phyloP scores from a whole-genome alignment of 345 rosid species.

The Linum lewisii region DNA sequence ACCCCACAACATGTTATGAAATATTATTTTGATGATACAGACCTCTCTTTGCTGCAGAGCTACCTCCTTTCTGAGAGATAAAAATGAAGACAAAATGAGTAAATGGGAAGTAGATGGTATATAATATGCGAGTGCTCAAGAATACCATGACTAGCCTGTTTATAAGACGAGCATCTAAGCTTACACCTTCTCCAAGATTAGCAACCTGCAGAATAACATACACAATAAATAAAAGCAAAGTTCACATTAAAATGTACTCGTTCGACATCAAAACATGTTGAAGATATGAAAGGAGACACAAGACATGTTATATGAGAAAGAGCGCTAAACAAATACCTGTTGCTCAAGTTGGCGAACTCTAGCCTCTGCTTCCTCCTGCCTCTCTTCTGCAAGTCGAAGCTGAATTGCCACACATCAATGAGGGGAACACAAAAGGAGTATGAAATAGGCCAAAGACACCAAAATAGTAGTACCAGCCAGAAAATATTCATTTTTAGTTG shows the following conservation, averaged over 20 bases:
- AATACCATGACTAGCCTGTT: constrained; percentile 13
- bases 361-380: constrained; percentile 20
- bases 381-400: constrained; percentile 25
- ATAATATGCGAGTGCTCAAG: neutral
- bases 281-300: neutral
- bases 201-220: constrained; percentile 10
- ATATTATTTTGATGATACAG: neutral
- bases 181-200: constrained; percentile 21
- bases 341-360: constrained; percentile 21
- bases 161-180: constrained; percentile 19
- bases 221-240: neutral
- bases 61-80: constrained; percentile 19
- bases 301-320: neutral
- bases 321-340: constrained; percentile 18
- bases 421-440: constrained; percentile 14
- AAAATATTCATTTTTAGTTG: neutral
- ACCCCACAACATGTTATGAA: no score
- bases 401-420: constrained; percentile 28
- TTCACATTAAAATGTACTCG: neutral
- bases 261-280: neutral
- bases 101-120: neutral
- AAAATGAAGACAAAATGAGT: neutral
- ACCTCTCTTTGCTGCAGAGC: constrained; percentile 29
- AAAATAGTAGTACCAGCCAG: constrained; percentile 7
- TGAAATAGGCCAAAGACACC: neutral